These are phyloP conservation scores for Avena sativa DNA, from an alignment of 176 grass and related monocot species.

Conservation along the genomic window DNA sequence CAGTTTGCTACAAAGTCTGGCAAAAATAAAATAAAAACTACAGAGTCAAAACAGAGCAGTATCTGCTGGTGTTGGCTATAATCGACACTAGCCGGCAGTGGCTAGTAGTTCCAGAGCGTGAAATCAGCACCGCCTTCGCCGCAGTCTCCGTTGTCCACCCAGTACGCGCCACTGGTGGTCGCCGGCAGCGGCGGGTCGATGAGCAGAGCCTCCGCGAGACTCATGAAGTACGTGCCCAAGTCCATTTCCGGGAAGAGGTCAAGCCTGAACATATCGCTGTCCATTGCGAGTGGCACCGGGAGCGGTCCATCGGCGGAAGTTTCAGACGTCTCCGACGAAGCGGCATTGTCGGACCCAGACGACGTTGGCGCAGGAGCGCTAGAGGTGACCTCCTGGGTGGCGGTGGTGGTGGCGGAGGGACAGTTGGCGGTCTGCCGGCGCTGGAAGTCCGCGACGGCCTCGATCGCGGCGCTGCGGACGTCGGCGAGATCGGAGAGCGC, in stretches of 20 bases:
- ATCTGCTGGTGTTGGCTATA: background rate
- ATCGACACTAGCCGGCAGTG: background rate
- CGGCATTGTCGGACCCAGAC: background rate
- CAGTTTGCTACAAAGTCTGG: no score
- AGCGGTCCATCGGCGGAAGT: background rate
- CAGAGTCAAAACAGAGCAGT: conserved; percentile 48
- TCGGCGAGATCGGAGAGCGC: conserved; percentile 35
- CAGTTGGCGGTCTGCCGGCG: background rate
- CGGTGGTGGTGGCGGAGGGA: no score
- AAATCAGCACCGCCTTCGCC: conserved; percentile 20
- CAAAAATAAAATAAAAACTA: background rate
- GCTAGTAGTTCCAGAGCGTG: conserved; percentile 49
- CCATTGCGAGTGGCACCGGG: background rate
- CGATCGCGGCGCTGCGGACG: conserved; percentile 44
- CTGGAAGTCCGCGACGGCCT: conserved; percentile 53
- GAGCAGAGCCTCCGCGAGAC: conserved; percentile 64
- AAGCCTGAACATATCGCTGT: conserved; percentile 18
- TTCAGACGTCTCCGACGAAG: background rate
- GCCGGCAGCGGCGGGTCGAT: conserved; percentile 45
- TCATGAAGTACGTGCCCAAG: conserved; percentile 44
- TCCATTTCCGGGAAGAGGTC: conserved; percentile 48
- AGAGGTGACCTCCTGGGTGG: conserved; percentile 12
- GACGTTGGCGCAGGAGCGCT: background rate
- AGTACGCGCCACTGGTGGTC: background rate
- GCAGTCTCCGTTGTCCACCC: conserved; percentile 34